Evolutionary conservation across 164 flowering plant species (phyloP).

Genomic region (Macadamia tetraphylla): DNA sequence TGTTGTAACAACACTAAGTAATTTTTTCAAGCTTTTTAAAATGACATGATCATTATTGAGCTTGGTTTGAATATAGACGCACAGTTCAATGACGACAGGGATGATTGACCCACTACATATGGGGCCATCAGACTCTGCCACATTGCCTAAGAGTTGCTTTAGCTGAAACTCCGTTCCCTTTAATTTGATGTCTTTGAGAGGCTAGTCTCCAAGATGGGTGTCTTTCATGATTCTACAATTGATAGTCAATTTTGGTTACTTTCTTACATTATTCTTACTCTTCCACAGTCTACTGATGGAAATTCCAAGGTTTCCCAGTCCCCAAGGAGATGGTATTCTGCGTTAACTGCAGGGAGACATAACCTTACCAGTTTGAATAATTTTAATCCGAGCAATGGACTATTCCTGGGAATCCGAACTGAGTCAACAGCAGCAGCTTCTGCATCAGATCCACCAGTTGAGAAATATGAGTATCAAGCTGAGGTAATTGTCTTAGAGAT

Average conservation of each 20-base stretch:
- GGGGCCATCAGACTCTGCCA: no score
- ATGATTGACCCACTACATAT: no score
- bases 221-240: neutral
- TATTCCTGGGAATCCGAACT: constrained; percentile 35
- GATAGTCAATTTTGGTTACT: neutral
- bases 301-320: constrained; percentile 19
- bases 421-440: constrained; percentile 81
- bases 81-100: no score
- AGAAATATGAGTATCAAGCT: constrained; percentile 92
- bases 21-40: no score
- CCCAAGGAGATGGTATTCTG: constrained; percentile 44
- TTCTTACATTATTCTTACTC: neutral
- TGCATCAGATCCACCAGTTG: constrained; percentile 48
- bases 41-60: no score
- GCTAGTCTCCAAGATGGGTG: no score
- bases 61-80: no score
- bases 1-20: no score
- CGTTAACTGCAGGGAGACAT: constrained; percentile 22
- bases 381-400: constrained; percentile 23
- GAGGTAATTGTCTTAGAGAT: constrained; percentile 45
- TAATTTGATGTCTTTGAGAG: no score
- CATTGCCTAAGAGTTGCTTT: no score
- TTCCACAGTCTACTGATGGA: constrained; percentile 29
- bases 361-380: constrained; percentile 7
- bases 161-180: no score